A percentile compares a stretch with the other conserved stretches of the same genome.
Evolutionary conservation across 1,284 basidiomycete species (phyloP).

Genomic region (Cutaneotrichosporon cyanovorans): DNA sequence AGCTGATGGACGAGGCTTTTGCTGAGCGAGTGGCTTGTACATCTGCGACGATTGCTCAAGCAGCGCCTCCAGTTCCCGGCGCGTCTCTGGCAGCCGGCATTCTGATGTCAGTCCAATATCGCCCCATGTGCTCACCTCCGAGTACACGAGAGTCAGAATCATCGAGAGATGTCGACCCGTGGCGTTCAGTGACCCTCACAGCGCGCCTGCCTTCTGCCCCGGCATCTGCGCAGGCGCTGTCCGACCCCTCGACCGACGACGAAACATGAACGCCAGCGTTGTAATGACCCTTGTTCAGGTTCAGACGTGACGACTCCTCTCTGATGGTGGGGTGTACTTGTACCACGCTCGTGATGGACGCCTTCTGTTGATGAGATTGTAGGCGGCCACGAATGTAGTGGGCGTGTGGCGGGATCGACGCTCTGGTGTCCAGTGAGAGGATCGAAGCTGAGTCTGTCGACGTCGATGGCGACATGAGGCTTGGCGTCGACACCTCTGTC

Average conservation of each 20-base stretch:
- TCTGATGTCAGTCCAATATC: slow-evolving; percentile 2
- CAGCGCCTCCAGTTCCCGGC: slow-evolving; percentile 13
- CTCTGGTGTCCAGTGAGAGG: slow-evolving; percentile 28
- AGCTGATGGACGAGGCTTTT: slow-evolving; percentile 22
- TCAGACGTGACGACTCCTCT: slow-evolving; percentile 33
- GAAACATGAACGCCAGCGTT: not conserved
- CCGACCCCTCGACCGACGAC: not conserved
- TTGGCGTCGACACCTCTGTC: slow-evolving; percentile 23
- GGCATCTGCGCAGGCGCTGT: not conserved
- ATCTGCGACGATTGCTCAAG: slow-evolving; percentile 2
- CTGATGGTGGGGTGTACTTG: slow-evolving; percentile 31
- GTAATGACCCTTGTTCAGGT: slow-evolving; percentile 12
- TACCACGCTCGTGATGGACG: slow-evolving; percentile 23
- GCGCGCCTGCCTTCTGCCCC: too few species aligned
- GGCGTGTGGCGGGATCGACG: slow-evolving; percentile 18
- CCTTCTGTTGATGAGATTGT: slow-evolving; percentile 28
- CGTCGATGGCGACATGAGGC: slow-evolving; percentile 29
- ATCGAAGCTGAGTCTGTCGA: slow-evolving; percentile 28
- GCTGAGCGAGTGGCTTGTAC: slow-evolving; percentile 3
- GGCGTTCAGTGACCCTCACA: too few species aligned
- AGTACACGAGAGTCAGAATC: too few species aligned
- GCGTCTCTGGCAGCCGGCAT: slow-evolving; percentile 12
- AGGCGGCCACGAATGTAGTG: slow-evolving; percentile 11
- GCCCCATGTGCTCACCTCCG: slow-evolving; percentile 3
- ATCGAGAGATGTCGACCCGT: too few species aligned